Percentiles rank a stretch among this genome's conserved stretches.
Evolutionary conservation across 257 asterid genomes (phyloP).

Genomic region (Scutellaria barbata): DNA sequence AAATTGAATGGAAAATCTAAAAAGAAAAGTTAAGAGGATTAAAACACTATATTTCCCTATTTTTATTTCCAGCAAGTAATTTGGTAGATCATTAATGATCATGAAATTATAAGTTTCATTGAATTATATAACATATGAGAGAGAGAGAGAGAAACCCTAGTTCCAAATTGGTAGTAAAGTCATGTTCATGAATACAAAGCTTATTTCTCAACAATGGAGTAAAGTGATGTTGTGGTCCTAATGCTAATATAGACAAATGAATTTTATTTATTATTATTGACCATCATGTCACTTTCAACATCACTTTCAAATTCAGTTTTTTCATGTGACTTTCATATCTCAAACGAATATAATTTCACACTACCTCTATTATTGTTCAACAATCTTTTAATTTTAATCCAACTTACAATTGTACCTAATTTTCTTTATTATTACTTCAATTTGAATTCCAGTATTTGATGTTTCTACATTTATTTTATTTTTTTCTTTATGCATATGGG

Average conservation of each 20-base stretch:
- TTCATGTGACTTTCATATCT: constrained; percentile 32
- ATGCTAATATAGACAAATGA: not conserved
- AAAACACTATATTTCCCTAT: too few species aligned
- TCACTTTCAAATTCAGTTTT: constrained; percentile 36
- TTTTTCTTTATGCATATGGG: too few species aligned
- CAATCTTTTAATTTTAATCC: too few species aligned
- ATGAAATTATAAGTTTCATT: too few species aligned
- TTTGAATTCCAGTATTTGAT: too few species aligned
- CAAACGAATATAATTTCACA: constrained; percentile 31
- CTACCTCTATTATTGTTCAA: not conserved
- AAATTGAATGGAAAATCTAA: too few species aligned
- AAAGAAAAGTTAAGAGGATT: too few species aligned
- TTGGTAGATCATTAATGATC: too few species aligned
- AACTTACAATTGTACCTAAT: too few species aligned
- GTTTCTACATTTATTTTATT: too few species aligned
- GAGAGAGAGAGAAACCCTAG: not conserved
- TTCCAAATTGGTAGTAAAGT: not conserved
- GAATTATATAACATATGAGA: not conserved
- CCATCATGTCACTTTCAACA: constrained; percentile 13
- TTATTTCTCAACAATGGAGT: constrained; percentile 14
- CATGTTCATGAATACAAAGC: constrained; percentile 11
- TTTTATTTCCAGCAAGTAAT: too few species aligned
- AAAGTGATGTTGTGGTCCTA: constrained; percentile 48
- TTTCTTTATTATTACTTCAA: too few species aligned
- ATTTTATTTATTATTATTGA: not conserved